A percentile compares a stretch with the other conserved stretches of the same genome.
Evolutionary conservation across 2,329 filamentous ascomycete genomes (phyloP).

Genomic region (Hymenoscyphus repandus): DNA sequence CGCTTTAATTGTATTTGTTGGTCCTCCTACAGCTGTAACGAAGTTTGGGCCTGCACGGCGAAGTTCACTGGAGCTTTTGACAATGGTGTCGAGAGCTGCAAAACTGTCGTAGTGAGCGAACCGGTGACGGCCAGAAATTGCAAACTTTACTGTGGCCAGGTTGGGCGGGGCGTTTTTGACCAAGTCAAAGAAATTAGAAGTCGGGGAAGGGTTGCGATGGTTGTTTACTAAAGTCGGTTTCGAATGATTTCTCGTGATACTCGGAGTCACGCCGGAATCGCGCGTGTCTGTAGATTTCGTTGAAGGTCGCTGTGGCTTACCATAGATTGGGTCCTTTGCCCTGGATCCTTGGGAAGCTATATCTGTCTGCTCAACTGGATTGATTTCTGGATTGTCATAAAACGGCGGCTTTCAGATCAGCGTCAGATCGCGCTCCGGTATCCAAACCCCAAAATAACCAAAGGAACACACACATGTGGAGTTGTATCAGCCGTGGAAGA

Average conservation of each 20-base stretch:
- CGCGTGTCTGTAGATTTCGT: neutral
- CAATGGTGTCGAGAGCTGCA: too few relatives aligned
- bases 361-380: too few relatives aligned
- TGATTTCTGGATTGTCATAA: neutral
- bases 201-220: too few relatives aligned
- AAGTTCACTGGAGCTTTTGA: too few relatives aligned
- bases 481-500: neutral
- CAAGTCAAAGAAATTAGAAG: too few relatives aligned
- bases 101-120: too few relatives aligned
- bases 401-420: neutral
- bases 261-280: neutral
- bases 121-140: too few relatives aligned
- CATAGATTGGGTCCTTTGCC: neutral
- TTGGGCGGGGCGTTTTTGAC: too few relatives aligned
- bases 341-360: neutral
- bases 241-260: neutral
- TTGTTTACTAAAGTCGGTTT: neutral
- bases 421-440: neutral
- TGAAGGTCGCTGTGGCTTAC: neutral
- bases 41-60: too few relatives aligned
- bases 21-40: too few relatives aligned
- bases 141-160: too few relatives aligned
- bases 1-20: too few relatives aligned
- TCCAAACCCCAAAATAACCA: neutral
- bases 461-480: neutral